Conservation (phyloP, 441 rosid genomes). For the Erysimum cheiri region DNA sequence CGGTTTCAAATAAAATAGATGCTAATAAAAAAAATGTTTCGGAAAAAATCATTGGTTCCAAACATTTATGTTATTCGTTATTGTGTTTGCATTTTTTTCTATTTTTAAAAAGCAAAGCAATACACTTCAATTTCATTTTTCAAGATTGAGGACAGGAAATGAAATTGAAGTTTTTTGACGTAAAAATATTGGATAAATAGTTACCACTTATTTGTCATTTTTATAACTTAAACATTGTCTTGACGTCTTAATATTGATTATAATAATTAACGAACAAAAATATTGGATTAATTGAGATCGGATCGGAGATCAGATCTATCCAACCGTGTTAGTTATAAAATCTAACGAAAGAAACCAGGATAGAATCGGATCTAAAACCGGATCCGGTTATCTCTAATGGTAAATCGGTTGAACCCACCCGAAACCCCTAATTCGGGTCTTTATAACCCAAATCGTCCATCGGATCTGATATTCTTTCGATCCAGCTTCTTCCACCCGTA, state of each 20-base stretch:
- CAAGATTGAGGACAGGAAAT: too few species aligned
- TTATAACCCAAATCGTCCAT: conserved; percentile 28
- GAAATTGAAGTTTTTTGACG: too few species aligned
- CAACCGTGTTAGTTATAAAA: background rate
- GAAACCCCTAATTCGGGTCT: conserved; percentile 28
- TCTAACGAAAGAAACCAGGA: conserved; percentile 13
- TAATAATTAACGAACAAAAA: background rate
- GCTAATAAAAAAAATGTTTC: too few species aligned
- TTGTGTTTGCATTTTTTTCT: too few species aligned
- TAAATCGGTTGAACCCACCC: conserved; percentile 39
- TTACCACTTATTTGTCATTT: background rate
- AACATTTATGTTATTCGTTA: too few species aligned
- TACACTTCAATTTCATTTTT: too few species aligned
- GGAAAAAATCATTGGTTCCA: too few species aligned
- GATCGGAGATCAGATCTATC: conserved; percentile 20
- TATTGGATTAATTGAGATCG: conserved; percentile 13
- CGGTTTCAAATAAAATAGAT: too few species aligned
- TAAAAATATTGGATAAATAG: too few species aligned
- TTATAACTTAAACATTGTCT: background rate
- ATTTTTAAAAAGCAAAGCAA: too few species aligned
- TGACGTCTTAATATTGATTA: background rate
- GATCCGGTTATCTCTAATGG: background rate
- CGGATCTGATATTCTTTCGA: conserved; percentile 42
- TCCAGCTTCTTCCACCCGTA: conserved; percentile 45
- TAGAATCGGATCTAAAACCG: conserved; percentile 19